Evolutionary conservation across 495 filamentous ascomycete genomes (phyloP).

Genomic region (Pyrenopolyporus hunteri): DNA sequence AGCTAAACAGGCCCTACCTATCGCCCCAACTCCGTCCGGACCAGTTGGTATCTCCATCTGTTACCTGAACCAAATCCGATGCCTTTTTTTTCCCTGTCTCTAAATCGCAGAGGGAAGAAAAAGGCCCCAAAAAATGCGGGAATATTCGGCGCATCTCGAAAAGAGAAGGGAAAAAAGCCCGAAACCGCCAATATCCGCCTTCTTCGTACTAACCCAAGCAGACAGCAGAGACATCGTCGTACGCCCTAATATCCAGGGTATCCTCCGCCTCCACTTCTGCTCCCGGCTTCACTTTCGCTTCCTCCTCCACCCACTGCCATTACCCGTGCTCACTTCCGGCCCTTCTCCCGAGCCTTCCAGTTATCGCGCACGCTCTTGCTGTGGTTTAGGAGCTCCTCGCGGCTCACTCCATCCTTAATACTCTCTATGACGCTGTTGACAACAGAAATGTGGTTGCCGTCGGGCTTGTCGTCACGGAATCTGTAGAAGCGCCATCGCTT

Average conservation of each 20-base stretch:
- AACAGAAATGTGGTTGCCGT: conserved; percentile 78
- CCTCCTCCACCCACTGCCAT: conserved; percentile 40
- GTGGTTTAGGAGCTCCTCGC: conserved; percentile 57
- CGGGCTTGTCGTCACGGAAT: conserved; percentile 87
- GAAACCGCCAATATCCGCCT: too few relatives aligned
- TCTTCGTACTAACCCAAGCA: too few relatives aligned
- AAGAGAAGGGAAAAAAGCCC: too few relatives aligned
- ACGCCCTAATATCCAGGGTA: too few relatives aligned
- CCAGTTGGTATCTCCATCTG: too few relatives aligned
- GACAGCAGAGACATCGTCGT: too few relatives aligned
- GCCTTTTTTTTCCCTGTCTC: too few relatives aligned
- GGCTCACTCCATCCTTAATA: conserved; percentile 72
- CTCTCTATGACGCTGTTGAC: conserved; percentile 81
- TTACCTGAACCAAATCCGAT: too few relatives aligned
- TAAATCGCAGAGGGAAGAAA: too few relatives aligned
- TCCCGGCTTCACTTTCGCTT: conserved; percentile 16
- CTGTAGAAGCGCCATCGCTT: conserved; percentile 82
- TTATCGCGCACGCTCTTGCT: conserved; percentile 71
- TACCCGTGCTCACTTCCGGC: conserved; percentile 14
- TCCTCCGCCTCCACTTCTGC: neutral
- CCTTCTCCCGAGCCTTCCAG: conserved; percentile 65
- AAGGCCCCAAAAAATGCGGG: too few relatives aligned
- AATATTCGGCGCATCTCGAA: too few relatives aligned
- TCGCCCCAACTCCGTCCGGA: neutral
- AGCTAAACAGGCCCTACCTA: neutral